These are phyloP conservation scores for Geranium incanum DNA, from an alignment of 441 rosid genomes.

Conservation along the genomic window DNA sequence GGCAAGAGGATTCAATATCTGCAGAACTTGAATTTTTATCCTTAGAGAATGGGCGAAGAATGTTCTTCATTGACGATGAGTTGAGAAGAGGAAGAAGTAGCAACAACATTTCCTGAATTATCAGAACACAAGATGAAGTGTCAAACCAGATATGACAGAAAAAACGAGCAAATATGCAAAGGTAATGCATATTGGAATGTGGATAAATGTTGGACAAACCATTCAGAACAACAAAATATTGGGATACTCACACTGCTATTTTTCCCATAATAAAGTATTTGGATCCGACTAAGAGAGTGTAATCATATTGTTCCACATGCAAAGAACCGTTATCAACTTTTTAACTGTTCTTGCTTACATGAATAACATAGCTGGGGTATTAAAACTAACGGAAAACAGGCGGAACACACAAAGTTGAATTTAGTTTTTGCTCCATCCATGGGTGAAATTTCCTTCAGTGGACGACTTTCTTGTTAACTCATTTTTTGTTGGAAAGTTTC, in stretches of 20 bases:
- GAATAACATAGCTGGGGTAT: not conserved
- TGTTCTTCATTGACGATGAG: constrained; percentile 63
- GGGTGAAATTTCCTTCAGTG: not conserved
- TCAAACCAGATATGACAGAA: not conserved
- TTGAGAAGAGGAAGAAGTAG: constrained; percentile 94
- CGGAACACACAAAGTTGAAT: not conserved
- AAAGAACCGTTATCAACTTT: not conserved
- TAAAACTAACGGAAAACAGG: too few relatives aligned
- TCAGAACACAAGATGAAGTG: not conserved
- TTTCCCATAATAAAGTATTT: not conserved
- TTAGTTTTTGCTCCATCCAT: not conserved
- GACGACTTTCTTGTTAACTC: not conserved
- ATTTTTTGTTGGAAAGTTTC: too few relatives aligned
- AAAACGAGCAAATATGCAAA: not conserved
- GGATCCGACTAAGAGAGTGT: not conserved
- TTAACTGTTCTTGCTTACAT: not conserved
- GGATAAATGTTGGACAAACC: not conserved
- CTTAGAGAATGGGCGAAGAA: constrained; percentile 74
- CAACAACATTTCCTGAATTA: constrained; percentile 81
- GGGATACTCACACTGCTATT: not conserved
- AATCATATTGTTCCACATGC: not conserved
- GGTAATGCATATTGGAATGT: not conserved
- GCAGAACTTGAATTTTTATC: constrained; percentile 54
- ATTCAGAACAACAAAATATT: not conserved
- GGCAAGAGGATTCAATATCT: constrained; percentile 56